Evolutionary conservation across 164 flowering plant genomes (phyloP).

Genomic region (Nymphaea thermarum): DNA sequence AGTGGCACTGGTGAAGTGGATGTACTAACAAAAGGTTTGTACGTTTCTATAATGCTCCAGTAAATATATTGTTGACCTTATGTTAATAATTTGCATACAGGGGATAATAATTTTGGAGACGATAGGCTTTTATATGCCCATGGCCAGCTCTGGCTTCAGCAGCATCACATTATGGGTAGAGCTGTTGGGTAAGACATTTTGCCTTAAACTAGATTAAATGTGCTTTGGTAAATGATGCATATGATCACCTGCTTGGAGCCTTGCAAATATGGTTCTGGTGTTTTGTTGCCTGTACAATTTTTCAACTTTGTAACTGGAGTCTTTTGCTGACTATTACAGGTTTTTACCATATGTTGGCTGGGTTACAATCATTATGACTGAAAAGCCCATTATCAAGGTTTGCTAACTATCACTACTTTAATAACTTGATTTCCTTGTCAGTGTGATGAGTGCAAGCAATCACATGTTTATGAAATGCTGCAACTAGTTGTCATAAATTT

Average conservation of each 20-base stretch:
- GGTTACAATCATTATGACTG: conserved; percentile 31
- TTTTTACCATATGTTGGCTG: conserved; percentile 31
- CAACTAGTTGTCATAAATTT: background rate
- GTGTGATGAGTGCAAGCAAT: background rate
- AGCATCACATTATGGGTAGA: conserved; percentile 63
- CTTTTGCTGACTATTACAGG: conserved; percentile 10
- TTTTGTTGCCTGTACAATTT: too few relatives aligned
- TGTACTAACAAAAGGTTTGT: conserved; percentile 60
- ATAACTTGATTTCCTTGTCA: background rate
- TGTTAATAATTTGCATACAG: conserved; percentile 13
- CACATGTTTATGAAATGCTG: background rate
- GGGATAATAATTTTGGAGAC: conserved; percentile 45
- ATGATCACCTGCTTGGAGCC: too few relatives aligned
- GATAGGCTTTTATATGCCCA: conserved; percentile 47
- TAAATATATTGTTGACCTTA: too few relatives aligned
- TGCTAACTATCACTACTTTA: background rate
- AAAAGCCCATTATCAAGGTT: conserved; percentile 29
- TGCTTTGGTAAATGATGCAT: too few relatives aligned
- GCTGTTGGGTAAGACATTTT: conserved; percentile 47
- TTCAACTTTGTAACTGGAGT: background rate
- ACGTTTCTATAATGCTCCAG: background rate
- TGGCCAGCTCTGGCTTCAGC: conserved; percentile 56
- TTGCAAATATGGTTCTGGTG: too few relatives aligned
- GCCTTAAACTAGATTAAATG: too few relatives aligned
- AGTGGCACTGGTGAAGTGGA: conserved; percentile 51